Evolutionary conservation across 768 basidiomycete genomes (phyloP).

Genomic region (Gloeostereum incarnatum): DNA sequence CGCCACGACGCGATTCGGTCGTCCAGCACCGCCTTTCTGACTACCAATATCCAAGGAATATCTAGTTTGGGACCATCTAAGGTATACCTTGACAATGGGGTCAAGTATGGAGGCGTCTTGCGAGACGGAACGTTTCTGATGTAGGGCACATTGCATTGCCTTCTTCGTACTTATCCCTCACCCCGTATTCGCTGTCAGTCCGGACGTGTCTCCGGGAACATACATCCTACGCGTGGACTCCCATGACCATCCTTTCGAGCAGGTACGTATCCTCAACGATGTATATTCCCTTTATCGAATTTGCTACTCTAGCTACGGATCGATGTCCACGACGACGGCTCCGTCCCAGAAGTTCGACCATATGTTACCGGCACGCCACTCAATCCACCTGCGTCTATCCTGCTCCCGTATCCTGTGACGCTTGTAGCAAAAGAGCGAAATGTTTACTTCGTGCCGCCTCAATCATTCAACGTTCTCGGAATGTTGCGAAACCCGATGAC

Average conservation of each 20-base stretch:
- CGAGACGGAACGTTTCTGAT: constrained; percentile 57
- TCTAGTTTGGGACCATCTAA: constrained; percentile 42
- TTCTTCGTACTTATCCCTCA: neutral
- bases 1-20: constrained; percentile 9
- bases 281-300: constrained; percentile 2
- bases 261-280: constrained; percentile 28
- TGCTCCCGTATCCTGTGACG: constrained; percentile 53
- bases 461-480: constrained; percentile 64
- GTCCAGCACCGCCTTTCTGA: constrained; percentile 2
- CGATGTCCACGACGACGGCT: constrained; percentile 40
- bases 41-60: constrained; percentile 16
- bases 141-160: constrained; percentile 27
- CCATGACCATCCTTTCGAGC: constrained; percentile 63
- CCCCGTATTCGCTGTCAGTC: constrained; percentile 27
- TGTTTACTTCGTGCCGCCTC: constrained; percentile 56
- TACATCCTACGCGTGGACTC: constrained; percentile 62
- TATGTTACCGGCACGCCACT: constrained; percentile 64
- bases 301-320: constrained; percentile 48
- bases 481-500: constrained; percentile 86
- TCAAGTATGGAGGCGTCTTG: constrained; percentile 40
- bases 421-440: constrained; percentile 47
- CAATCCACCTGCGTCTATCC: constrained; percentile 41
- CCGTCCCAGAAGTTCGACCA: constrained; percentile 41
- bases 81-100: constrained; percentile 53
- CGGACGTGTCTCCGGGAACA: constrained; percentile 56